These are phyloP conservation scores for Didymella pomorum DNA, from an alignment of 2,329 filamentous ascomycete species.

Conservation along the genomic window DNA sequence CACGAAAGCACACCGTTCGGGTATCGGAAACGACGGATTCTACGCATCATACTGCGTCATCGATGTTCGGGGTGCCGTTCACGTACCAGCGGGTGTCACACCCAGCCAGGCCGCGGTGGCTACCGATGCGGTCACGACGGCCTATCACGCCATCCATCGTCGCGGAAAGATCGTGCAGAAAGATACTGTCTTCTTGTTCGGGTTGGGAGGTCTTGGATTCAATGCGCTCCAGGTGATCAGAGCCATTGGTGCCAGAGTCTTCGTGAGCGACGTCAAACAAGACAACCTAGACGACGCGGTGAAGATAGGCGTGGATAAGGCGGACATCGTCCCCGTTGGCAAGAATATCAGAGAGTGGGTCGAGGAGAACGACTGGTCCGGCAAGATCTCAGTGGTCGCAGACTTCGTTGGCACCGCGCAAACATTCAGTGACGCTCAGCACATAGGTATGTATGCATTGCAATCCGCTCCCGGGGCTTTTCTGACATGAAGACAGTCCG, in stretches of 20 bases:
- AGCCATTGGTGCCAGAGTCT: not conserved
- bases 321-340: constrained; percentile 28
- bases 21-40: not conserved
- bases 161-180: not conserved
- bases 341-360: constrained; percentile 29
- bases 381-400: constrained; percentile 30
- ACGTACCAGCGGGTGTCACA: not conserved
- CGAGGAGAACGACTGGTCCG: constrained; percentile 25
- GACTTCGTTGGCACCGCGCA: constrained; percentile 34
- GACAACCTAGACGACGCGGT: constrained; percentile 32
- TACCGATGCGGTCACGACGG: not conserved
- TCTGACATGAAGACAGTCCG: constrained; percentile 20
- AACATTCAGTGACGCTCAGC: constrained; percentile 33
- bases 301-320: constrained; percentile 21
- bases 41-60: not conserved
- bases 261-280: constrained; percentile 27
- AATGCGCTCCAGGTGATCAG: not conserved
- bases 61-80: not conserved
- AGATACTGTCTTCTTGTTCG: not conserved
- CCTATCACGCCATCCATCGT: not conserved
- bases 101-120: not conserved
- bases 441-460: constrained; percentile 26
- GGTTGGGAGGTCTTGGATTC: not conserved
- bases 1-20: not conserved
- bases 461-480: not conserved